Evolutionary conservation across 768 basidiomycete genomes (phyloP).

Genomic region (Trametes punicea): DNA sequence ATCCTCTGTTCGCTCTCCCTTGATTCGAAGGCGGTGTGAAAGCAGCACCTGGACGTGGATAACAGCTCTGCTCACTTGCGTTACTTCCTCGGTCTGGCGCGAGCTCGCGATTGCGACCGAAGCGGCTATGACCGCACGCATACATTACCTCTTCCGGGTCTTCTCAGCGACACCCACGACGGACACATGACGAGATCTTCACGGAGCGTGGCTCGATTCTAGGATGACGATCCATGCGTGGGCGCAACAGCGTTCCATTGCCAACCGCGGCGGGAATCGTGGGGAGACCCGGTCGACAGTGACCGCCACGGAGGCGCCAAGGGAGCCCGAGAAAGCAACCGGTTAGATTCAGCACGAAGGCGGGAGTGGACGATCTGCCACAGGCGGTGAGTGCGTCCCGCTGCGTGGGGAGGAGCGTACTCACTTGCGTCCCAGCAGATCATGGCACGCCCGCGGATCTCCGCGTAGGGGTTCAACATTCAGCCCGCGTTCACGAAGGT

Average conservation of each 20-base stretch:
- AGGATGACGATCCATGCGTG: background rate
- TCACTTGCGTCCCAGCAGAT: background rate
- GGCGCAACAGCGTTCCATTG: too few relatives aligned
- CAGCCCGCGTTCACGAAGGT: background rate
- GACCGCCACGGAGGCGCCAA: background rate
- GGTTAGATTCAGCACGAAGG: background rate
- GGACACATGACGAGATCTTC: slow-evolving; percentile 14
- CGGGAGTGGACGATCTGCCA: background rate
- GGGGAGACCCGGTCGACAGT: too few relatives aligned
- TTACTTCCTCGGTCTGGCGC: background rate
- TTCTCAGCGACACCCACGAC: slow-evolving; percentile 6
- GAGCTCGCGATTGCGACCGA: background rate
- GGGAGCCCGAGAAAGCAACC: background rate
- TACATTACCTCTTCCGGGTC: background rate
- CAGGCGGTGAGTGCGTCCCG: background rate
- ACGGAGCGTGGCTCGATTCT: background rate
- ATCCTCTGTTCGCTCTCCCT: too few relatives aligned
- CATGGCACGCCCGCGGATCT: slow-evolving; percentile 3
- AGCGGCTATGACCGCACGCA: background rate
- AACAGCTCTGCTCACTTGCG: background rate
- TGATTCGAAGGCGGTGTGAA: too few relatives aligned
- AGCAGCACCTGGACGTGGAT: background rate
- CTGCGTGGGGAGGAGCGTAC: background rate
- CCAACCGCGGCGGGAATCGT: too few relatives aligned
- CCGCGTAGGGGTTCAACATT: background rate